Evolutionary conservation across 768 basidiomycete species (phyloP).

Genomic region (Phylloporus arenicola): DNA sequence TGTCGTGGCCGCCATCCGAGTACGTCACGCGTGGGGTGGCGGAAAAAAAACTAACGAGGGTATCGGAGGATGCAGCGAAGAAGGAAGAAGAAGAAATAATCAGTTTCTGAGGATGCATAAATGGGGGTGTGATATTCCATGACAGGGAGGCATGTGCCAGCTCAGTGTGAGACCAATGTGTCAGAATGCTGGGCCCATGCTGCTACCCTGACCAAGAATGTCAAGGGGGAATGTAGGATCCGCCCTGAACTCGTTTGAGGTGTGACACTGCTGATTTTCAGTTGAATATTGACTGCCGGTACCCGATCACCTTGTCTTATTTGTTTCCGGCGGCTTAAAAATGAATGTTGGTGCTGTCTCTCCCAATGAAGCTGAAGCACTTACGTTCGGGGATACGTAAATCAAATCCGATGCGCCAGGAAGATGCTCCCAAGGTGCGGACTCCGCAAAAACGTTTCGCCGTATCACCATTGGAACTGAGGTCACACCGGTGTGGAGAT

Average conservation of each 20-base stretch:
- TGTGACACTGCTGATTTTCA: neutral
- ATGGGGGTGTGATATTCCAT: neutral
- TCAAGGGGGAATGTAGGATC: neutral
- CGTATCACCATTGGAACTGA: neutral
- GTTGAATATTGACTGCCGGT: neutral
- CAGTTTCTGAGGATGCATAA: neutral
- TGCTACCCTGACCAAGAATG: neutral
- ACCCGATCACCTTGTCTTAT: neutral
- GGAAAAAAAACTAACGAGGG: slow-evolving; percentile 1
- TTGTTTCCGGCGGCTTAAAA: neutral
- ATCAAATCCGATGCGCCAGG: neutral
- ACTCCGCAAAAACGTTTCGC: neutral
- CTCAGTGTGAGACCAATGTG: neutral
- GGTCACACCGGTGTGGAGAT: neutral
- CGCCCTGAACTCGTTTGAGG: neutral
- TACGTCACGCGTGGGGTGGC: slow-evolving; percentile 1
- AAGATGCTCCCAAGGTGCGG: neutral
- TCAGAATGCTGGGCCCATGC: neutral
- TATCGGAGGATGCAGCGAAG: slow-evolving; percentile 17
- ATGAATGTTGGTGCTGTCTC: neutral
- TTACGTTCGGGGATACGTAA: neutral
- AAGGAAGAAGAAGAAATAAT: slow-evolving; percentile 13
- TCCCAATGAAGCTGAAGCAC: neutral
- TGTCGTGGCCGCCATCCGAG: slow-evolving; percentile 10
- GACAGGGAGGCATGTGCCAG: neutral